A percentile compares a stretch with the other conserved stretches of the same genome.
Evolutionary conservation across 2,329 filamentous ascomycete species (phyloP).

Genomic region (Trichoderma brevicompactum): DNA sequence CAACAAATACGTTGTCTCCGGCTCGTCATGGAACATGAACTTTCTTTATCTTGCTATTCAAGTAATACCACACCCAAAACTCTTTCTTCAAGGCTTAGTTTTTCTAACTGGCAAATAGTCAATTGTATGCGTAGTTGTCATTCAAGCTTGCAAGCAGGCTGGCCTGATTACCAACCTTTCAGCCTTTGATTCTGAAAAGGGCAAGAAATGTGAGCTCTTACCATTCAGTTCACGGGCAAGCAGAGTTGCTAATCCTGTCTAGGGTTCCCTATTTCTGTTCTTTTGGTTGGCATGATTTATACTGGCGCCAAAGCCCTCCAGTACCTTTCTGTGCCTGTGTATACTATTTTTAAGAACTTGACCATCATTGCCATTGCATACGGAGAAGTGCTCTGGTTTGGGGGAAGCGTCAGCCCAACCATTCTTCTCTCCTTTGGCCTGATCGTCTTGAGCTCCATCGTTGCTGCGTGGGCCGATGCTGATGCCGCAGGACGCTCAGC

Average conservation of each 20-base stretch:
- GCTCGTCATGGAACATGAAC: slow-evolving; percentile 89
- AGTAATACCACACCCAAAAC: slow-evolving; percentile 57
- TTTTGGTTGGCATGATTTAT: slow-evolving; percentile 99
- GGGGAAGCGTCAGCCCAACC: slow-evolving; percentile 84
- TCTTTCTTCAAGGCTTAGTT: slow-evolving; percentile 35
- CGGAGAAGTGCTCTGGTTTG: slow-evolving; percentile 97
- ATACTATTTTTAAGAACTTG: slow-evolving; percentile 99
- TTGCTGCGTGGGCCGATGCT: slow-evolving; percentile 97
- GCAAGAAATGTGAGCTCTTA: slow-evolving; percentile 78
- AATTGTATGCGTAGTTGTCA: slow-evolving; percentile 83
- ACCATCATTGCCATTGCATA: slow-evolving; percentile 99
- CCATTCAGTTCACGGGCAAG: neutral
- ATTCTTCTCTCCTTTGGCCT: slow-evolving; percentile 91
- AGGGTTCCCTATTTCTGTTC: slow-evolving; percentile 96
- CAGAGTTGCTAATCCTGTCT: slow-evolving; percentile 34
- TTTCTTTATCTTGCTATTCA: slow-evolving; percentile 93
- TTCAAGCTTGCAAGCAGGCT: slow-evolving; percentile 77
- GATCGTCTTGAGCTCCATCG: slow-evolving; percentile 93
- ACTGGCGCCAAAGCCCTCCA: slow-evolving; percentile 94
- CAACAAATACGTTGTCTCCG: slow-evolving; percentile 97
- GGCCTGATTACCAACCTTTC: slow-evolving; percentile 82
- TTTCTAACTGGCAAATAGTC: slow-evolving; percentile 59
- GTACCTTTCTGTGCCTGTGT: slow-evolving; percentile 95
- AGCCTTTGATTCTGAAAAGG: slow-evolving; percentile 84
- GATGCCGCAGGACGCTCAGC: slow-evolving; percentile 72